Conservation (phyloP, 495 filamentous ascomycete species). For the Daldinia vernicosa region DNA sequence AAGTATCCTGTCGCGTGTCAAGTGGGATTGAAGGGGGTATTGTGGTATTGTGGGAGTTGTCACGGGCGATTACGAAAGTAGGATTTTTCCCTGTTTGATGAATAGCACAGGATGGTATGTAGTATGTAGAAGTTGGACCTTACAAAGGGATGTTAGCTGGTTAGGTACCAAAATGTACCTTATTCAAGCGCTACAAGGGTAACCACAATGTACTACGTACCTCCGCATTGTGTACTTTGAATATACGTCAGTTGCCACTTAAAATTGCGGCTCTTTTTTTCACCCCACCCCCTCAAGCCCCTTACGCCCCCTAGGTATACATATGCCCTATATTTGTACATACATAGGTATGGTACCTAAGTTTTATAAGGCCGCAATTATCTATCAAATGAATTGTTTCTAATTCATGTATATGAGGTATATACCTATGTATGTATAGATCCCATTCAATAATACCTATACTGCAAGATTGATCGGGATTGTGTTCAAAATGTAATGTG, state of each 20-base stretch:
- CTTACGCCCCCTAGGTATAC: not conserved
- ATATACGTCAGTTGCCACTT: conserved; percentile 1
- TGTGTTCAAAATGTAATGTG: not conserved
- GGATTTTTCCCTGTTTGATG: conserved; percentile 10
- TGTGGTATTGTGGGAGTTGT: not conserved
- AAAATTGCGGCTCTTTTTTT: conserved; percentile 1
- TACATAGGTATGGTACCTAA: too few species aligned
- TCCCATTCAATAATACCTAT: not conserved
- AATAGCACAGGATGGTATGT: not conserved
- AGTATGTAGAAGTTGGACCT: not conserved
- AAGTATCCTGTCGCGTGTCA: not conserved
- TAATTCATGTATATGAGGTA: not conserved
- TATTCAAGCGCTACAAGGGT: not conserved
- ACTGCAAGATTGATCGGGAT: not conserved
- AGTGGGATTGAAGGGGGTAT: conserved; percentile 9
- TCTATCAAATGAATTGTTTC: not conserved
- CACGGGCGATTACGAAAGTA: conserved; percentile 1
- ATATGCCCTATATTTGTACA: not conserved
- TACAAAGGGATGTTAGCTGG: conserved; percentile 3
- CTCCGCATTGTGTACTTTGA: conserved; percentile 1
- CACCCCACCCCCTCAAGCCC: not conserved
- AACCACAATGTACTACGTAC: not conserved
- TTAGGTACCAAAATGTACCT: not conserved
- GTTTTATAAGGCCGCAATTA: not conserved
- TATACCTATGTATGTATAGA: not conserved